A percentile compares a stretch with the other conserved stretches of the same genome.
These are phyloP conservation scores for Brassica carinata DNA, from an alignment of 345 rosid species.

Conservation along the genomic window DNA sequence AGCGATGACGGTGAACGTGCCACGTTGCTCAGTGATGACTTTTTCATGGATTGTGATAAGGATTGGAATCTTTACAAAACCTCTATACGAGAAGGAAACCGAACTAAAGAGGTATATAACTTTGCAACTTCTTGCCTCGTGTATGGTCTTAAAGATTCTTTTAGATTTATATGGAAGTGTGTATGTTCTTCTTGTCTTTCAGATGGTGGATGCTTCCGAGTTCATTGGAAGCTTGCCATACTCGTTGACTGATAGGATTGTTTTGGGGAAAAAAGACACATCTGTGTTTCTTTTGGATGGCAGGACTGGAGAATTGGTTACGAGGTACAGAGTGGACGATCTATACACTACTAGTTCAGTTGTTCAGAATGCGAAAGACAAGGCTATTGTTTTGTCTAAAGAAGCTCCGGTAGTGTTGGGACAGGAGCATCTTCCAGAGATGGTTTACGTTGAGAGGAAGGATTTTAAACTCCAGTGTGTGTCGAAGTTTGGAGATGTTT, in stretches of 20 bases:
- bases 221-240: constrained; percentile 56
- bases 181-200: background rate
- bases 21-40: constrained; percentile 47
- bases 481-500: constrained; percentile 54
- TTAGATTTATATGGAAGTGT: too few relatives aligned
- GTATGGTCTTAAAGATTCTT: background rate
- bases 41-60: constrained; percentile 60
- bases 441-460: constrained; percentile 55
- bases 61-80: constrained; percentile 61
- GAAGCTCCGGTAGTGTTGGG: constrained; percentile 41
- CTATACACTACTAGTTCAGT: constrained; percentile 33
- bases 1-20: constrained; percentile 39
- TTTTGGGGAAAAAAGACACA: constrained; percentile 58
- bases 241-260: constrained; percentile 53
- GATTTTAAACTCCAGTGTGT: constrained; percentile 58
- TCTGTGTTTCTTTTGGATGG: constrained; percentile 60
- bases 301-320: constrained; percentile 56
- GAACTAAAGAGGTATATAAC: constrained; percentile 44
- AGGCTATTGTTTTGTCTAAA: constrained; percentile 33
- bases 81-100: constrained; percentile 46
- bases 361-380: constrained; percentile 34
- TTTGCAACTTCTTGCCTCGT: background rate
- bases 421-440: constrained; percentile 38
- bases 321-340: constrained; percentile 45
- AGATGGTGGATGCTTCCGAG: constrained; percentile 52